Percentiles rank a stretch among this genome's conserved stretches.
Evolutionary conservation across 2,329 filamentous ascomycete genomes (phyloP).

Genomic region (Hypoxylon sp.): DNA sequence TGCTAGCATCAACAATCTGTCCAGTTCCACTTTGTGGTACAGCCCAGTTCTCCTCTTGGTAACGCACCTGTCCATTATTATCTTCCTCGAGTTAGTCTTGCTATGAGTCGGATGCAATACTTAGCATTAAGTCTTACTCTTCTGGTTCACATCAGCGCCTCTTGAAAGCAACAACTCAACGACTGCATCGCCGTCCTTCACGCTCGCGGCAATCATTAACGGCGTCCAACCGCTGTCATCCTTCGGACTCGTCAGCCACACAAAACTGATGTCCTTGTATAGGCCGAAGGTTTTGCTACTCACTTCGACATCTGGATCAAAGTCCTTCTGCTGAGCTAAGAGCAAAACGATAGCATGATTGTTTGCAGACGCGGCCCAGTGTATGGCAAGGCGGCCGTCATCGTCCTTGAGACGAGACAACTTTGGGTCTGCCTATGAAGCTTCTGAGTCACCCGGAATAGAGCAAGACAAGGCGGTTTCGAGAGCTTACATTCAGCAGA

Average conservation of each 20-base stretch:
- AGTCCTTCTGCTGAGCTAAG: conserved; percentile 77
- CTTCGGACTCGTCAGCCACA: conserved; percentile 46
- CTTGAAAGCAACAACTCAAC: conserved; percentile 77
- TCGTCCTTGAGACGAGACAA: conserved; percentile 81
- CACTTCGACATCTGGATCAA: conserved; percentile 88
- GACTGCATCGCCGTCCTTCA: conserved; percentile 79
- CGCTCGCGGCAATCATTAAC: conserved; percentile 84
- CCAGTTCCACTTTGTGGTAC: conserved; percentile 7
- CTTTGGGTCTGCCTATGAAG: conserved; percentile 79
- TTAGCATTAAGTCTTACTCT: conserved; percentile 64
- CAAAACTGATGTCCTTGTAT: background rate
- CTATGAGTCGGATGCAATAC: background rate
- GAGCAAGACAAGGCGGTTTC: conserved; percentile 12
- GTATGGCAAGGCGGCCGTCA: conserved; percentile 90
- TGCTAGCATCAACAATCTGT: conserved; percentile 9
- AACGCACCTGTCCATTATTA: conserved; percentile 72
- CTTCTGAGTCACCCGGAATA: conserved; percentile 45
- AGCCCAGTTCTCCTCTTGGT: background rate
- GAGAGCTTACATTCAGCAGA: conserved; percentile 72
- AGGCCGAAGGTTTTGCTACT: conserved; percentile 8
- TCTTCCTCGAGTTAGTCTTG: conserved; percentile 60
- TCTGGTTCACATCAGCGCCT: conserved; percentile 80
- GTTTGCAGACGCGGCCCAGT: conserved; percentile 94
- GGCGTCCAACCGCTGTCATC: conserved; percentile 87
- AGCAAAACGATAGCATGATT: conserved; percentile 80